A percentile compares a stretch with the other conserved stretches of the same genome.
phyloP scores from a whole-genome alignment of 805 yeast species.

The Kluyveromyces nonfermentans region DNA sequence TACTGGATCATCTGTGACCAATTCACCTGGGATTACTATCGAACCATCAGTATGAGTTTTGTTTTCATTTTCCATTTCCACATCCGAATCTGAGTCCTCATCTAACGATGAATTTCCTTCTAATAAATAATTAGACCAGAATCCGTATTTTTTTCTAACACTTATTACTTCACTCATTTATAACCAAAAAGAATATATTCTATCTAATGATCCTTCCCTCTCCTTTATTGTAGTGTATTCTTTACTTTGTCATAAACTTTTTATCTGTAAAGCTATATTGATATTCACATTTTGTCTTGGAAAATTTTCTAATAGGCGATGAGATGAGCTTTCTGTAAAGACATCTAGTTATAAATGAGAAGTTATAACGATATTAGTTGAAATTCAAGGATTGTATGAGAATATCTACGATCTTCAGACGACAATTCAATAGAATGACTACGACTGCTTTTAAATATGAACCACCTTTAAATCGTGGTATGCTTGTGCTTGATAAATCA shows the following conservation, averaged over 20 bases:
- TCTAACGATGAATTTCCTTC: slow-evolving; percentile 6
- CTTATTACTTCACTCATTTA: slow-evolving; percentile 19
- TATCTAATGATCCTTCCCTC: too few relatives aligned
- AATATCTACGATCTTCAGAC: not conserved
- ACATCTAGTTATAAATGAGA: not conserved
- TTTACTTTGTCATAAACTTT: too few relatives aligned
- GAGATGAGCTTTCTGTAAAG: slow-evolving; percentile 2
- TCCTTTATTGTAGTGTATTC: too few relatives aligned
- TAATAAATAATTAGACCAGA: slow-evolving; percentile 12
- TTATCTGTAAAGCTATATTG: too few relatives aligned
- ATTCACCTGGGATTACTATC: slow-evolving; percentile 90
- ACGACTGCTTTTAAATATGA: slow-evolving; percentile 13
- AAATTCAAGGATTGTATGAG: not conserved
- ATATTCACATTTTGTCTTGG: slow-evolving; percentile 2
- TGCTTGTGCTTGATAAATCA: slow-evolving; percentile 57
- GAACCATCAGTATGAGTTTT: slow-evolving; percentile 25
- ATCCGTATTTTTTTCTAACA: slow-evolving; percentile 18
- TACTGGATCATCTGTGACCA: slow-evolving; percentile 87
- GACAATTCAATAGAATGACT: not conserved
- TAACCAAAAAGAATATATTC: too few relatives aligned
- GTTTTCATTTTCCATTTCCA: slow-evolving; percentile 24
- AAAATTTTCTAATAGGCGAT: slow-evolving; percentile 12
- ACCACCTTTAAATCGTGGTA: slow-evolving; percentile 64
- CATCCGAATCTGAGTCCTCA: slow-evolving; percentile 31
- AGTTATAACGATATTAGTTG: not conserved